A percentile compares a stretch with the other conserved stretches of the same genome.
Conservation (phyloP, 2,329 filamentous ascomycete species). For the Aspergillus texensis region DNA sequence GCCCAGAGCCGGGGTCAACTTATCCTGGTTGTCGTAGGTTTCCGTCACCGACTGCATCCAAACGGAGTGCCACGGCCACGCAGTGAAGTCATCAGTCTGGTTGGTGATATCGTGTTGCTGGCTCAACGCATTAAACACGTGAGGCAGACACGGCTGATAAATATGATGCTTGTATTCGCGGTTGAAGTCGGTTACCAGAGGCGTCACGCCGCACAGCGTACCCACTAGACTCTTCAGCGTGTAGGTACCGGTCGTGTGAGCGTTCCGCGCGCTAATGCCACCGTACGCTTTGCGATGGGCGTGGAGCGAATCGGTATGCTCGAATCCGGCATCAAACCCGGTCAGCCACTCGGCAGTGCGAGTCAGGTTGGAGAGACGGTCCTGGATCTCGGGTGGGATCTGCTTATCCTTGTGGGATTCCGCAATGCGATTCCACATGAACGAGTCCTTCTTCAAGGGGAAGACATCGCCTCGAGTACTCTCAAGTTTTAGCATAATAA, state of each 20-base stretch:
- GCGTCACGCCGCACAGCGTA: conserved; percentile 48
- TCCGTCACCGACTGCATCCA: conserved; percentile 40
- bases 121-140: conserved; percentile 31
- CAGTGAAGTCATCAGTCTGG: conserved; percentile 28
- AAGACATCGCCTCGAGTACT: conserved; percentile 52
- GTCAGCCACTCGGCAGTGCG: conserved; percentile 34
- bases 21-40: conserved; percentile 33
- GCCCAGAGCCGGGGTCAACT: conserved; percentile 31
- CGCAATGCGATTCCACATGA: conserved; percentile 38
- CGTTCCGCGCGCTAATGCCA: conserved; percentile 47
- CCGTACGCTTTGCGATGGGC: conserved; percentile 34
- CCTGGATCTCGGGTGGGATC: conserved; percentile 35
- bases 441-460: conserved; percentile 45
- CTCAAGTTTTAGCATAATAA: conserved; percentile 50
- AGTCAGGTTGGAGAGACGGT: conserved; percentile 31
- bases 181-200: conserved; percentile 48
- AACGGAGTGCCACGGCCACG: conserved; percentile 37
- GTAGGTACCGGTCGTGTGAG: conserved; percentile 47
- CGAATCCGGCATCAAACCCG: conserved; percentile 28
- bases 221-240: conserved; percentile 49
- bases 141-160: conserved; percentile 51
- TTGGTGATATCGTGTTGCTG: conserved; percentile 26
- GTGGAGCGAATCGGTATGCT: conserved; percentile 23
- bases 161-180: conserved; percentile 46
- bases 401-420: conserved; percentile 38